phyloP scores from a whole-genome alignment of 2,329 filamentous ascomycete genomes.

The Salinomyces thailandicus region DNA sequence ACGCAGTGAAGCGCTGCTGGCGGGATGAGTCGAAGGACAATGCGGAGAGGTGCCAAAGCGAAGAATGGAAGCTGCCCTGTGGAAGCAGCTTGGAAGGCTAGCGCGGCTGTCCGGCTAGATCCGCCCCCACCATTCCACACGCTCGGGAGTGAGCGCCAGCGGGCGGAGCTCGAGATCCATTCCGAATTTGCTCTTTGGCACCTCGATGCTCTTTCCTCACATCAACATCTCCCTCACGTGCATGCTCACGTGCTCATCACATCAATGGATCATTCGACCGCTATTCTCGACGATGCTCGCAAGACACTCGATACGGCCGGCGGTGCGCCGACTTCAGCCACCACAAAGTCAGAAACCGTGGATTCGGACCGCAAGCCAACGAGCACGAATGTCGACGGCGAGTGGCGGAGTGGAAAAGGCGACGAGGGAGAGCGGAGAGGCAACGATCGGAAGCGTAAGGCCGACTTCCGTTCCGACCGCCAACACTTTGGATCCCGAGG shows the following conservation, averaged over 20 bases:
- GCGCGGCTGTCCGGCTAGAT: conserved; percentile 4
- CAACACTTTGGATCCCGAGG: conserved; percentile 5
- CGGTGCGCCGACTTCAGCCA: conserved; percentile 2
- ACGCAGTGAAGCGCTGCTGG: conserved; percentile 22
- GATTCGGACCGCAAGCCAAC: no score
- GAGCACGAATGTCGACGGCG: no score
- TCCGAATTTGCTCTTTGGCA: background rate
- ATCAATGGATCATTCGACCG: conserved; percentile 24
- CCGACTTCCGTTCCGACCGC: conserved; percentile 17
- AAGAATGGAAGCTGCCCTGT: no score
- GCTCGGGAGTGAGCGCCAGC: background rate
- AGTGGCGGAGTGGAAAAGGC: conserved; percentile 3
- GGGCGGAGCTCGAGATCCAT: background rate
- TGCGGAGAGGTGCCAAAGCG: no score
- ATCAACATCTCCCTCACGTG: no score
- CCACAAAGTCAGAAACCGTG: no score
- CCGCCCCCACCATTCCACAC: conserved; percentile 2
- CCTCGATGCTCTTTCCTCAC: background rate
- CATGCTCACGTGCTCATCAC: conserved; percentile 9
- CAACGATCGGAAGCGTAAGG: conserved; percentile 20
- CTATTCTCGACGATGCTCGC: conserved; percentile 23
- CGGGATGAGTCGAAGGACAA: background rate
- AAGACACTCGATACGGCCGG: conserved; percentile 9
- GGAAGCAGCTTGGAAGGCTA: no score
- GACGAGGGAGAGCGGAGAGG: conserved; percentile 5